These are phyloP conservation scores for Diaporthe australafricana DNA, from an alignment of 2,329 filamentous ascomycete genomes.

Conservation along the genomic window DNA sequence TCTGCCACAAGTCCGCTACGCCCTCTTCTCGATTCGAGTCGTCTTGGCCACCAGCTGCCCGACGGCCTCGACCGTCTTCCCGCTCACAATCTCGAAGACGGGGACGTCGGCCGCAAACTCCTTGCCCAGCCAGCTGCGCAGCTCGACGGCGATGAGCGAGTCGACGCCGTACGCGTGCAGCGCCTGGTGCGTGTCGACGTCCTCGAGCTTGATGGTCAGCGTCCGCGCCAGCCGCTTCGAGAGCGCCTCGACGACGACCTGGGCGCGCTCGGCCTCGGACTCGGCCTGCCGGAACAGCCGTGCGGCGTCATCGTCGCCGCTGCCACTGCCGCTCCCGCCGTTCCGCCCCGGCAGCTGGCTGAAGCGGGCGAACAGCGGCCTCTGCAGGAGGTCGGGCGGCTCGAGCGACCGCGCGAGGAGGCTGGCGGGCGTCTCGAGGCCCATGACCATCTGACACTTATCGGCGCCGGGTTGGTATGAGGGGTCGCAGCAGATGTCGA, in stretches of 20 bases:
- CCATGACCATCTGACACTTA: constrained; percentile 36
- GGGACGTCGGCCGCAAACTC: constrained; percentile 48
- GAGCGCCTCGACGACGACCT: constrained; percentile 42
- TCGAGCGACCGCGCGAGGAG: constrained; percentile 30
- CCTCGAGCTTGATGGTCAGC: constrained; percentile 45
- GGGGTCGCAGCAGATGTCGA: constrained; percentile 38
- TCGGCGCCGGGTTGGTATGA: background rate
- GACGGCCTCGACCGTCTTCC: constrained; percentile 9
- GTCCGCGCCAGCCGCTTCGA: constrained; percentile 46
- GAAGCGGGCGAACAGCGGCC: constrained; percentile 35
- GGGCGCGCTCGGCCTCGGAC: constrained; percentile 1
- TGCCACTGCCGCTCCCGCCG: background rate
- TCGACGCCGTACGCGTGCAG: constrained; percentile 52
- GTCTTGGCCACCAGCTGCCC: background rate
- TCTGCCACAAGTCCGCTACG: too few species aligned
- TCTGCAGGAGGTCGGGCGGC: constrained; percentile 28
- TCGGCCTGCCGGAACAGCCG: constrained; percentile 30
- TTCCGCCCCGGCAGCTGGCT: background rate
- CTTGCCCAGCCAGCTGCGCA: constrained; percentile 54
- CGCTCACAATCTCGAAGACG: constrained; percentile 52
- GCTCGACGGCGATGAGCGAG: constrained; percentile 56
- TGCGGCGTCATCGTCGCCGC: constrained; percentile 22
- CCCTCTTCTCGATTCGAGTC: background rate
- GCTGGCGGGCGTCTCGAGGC: constrained; percentile 39
- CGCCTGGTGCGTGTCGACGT: constrained; percentile 45